Base-by-base conservation (phyloP, 345 rosid genomes). In the Viola odorata region DNA sequence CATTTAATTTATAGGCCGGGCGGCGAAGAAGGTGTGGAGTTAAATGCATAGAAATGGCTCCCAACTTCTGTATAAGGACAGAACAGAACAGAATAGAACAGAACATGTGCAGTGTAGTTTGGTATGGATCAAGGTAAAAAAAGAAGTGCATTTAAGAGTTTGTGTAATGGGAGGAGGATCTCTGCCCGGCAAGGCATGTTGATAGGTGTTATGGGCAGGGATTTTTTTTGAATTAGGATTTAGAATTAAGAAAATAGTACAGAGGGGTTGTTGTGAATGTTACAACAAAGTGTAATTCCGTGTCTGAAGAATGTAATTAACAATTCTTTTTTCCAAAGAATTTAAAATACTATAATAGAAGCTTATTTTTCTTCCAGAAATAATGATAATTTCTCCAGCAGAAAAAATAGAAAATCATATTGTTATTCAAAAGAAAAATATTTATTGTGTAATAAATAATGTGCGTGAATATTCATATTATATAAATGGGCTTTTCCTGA, bases 11-110 rank as follows among this genome's bases (percentile, higher is more conserved):
- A 42, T 42, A 42, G 32, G 2, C 32, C 32, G 32, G 32, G 32
- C 32, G 32, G 32, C 2, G 32, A 2, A 2, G 32, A 23, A 23
- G 32, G 32, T 23, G 32, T 23, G 48, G 54, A 63, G 40, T 62
- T 61, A 4, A 53, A 60, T 61, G 63, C 77, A 58, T 67, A 72
- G 45, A 62, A 64, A 40, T 36, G 53, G 58, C 7, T 23, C 13
- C 12, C 11, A 13, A n/a, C 51, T 12, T 53, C 60, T 48, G 15
- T 2, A 8, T 23, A 8, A 7, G 7, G 41, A 50, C 6, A 45
- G 8, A 17, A 3, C 8, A 40, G 14, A 3, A 37, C 50, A 42
- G 56, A 36, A 16, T 11, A 17, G 70, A 41, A 64, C 14, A 70
- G 37, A 37, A 45, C 58, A 7, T 39, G 58, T 48, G 64, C 41